These are phyloP conservation scores for Populus tomentosa DNA, from an alignment of 441 rosid species.

Conservation along the genomic window DNA sequence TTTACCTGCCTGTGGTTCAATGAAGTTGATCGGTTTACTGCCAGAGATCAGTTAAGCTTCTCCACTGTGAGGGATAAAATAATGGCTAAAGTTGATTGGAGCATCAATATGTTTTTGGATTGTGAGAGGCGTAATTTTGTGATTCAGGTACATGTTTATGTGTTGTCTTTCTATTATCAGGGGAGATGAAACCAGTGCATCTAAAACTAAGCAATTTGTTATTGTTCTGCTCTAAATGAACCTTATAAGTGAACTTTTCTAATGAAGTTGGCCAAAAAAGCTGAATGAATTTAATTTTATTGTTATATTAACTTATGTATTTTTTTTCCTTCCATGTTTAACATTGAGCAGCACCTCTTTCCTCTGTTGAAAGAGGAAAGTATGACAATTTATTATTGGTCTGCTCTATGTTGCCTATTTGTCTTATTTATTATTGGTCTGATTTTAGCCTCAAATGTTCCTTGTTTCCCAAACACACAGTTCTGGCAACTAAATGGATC, in stretches of 20 bases:
- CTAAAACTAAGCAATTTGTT: neutral
- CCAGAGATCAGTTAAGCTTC: slow-evolving; percentile 87
- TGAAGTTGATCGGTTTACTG: slow-evolving; percentile 85
- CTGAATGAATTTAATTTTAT: neutral
- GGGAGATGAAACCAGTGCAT: neutral
- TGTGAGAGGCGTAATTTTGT: slow-evolving; percentile 94
- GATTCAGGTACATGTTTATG: slow-evolving; percentile 50
- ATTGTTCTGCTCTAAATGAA: neutral
- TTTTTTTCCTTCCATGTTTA: neutral
- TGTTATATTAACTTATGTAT: neutral
- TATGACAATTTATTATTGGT: neutral
- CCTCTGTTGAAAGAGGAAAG: neutral
- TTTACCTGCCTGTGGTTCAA: slow-evolving; percentile 89
- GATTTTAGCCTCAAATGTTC: neutral
- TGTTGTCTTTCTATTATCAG: neutral
- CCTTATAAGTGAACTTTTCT: neutral
- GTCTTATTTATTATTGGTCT: neutral
- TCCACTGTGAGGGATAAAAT: slow-evolving; percentile 77
- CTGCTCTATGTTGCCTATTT: neutral
- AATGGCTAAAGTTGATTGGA: slow-evolving; percentile 64
- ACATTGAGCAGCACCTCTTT: neutral
- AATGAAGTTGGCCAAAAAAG: neutral
- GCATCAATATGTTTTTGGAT: slow-evolving; percentile 72
- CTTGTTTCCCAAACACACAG: neutral
- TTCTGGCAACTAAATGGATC: neutral